phyloP scores from a whole-genome alignment of 176 grass and related monocot species.

The Poa annua region DNA sequence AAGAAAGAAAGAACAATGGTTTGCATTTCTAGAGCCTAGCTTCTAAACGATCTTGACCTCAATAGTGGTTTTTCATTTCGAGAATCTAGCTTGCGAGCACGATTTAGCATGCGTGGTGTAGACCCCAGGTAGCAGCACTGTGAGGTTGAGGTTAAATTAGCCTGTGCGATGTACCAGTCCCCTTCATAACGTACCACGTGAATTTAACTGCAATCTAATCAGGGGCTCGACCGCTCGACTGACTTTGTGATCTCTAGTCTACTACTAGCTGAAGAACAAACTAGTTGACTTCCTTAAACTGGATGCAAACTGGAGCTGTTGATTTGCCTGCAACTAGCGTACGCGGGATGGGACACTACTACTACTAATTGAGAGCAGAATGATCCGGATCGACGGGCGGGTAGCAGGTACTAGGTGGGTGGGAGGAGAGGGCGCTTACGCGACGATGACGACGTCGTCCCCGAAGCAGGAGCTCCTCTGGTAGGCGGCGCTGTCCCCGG shows the following conservation, averaged over 20 bases:
- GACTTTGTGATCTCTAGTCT: too few species aligned
- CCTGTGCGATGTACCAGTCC: neutral
- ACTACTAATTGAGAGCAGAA: neutral
- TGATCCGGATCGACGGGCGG: neutral
- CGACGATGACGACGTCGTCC: slow-evolving; percentile 91
- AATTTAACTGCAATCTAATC: neutral
- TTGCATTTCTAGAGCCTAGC: neutral
- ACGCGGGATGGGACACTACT: neutral
- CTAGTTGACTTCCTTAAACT: neutral
- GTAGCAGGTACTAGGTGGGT: neutral
- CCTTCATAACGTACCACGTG: neutral
- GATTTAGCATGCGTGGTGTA: neutral
- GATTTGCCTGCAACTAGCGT: neutral
- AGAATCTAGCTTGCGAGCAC: neutral
- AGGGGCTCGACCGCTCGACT: too few species aligned
- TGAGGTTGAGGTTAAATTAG: neutral
- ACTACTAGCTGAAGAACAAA: neutral
- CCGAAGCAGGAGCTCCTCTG: slow-evolving; percentile 68
- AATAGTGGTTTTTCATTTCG: neutral
- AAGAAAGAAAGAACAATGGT: neutral
- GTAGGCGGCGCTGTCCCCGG: slow-evolving; percentile 92
- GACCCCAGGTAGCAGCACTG: too few species aligned
- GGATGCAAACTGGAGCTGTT: neutral
- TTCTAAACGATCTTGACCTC: neutral
- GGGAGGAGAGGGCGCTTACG: slow-evolving; percentile 52